Conservation (phyloP, 2,329 filamentous ascomycete species). For the Alternaria triticimaculans region DNA sequence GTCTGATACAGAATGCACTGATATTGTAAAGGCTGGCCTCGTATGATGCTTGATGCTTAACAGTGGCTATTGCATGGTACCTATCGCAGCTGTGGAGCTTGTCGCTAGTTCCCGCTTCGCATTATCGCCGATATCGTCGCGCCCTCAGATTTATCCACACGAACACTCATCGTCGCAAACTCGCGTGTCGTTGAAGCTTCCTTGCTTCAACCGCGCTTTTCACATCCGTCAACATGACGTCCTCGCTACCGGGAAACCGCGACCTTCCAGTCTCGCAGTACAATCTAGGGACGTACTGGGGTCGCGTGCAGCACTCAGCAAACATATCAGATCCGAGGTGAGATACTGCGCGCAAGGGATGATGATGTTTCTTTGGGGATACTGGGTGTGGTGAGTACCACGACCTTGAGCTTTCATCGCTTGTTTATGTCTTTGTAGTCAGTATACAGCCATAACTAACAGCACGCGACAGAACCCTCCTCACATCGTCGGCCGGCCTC, state of each 20-base stretch:
- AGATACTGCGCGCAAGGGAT: constrained; percentile 51
- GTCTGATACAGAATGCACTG: too few relatives aligned
- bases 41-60: too few relatives aligned
- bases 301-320: constrained; percentile 86
- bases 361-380: constrained; percentile 13
- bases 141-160: constrained; percentile 12
- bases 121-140: constrained; percentile 15
- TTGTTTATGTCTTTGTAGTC: background rate
- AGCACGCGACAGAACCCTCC: constrained; percentile 71
- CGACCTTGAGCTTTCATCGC: constrained; percentile 31
- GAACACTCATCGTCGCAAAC: constrained; percentile 5
- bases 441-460: background rate
- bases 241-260: constrained; percentile 69
- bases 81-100: constrained; percentile 2
- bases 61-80: background rate
- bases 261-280: constrained; percentile 91
- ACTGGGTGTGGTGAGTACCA: constrained; percentile 49
- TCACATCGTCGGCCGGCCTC: constrained; percentile 78
- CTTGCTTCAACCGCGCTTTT: too few relatives aligned
- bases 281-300: constrained; percentile 93
- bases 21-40: too few relatives aligned
- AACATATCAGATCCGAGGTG: constrained; percentile 95
- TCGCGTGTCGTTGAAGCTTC: constrained; percentile 1
- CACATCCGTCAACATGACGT: constrained; percentile 57
- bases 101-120: constrained; percentile 20